phyloP scores from a whole-genome alignment of 768 basidiomycete genomes.

The Boletus vinaceobasis region DNA sequence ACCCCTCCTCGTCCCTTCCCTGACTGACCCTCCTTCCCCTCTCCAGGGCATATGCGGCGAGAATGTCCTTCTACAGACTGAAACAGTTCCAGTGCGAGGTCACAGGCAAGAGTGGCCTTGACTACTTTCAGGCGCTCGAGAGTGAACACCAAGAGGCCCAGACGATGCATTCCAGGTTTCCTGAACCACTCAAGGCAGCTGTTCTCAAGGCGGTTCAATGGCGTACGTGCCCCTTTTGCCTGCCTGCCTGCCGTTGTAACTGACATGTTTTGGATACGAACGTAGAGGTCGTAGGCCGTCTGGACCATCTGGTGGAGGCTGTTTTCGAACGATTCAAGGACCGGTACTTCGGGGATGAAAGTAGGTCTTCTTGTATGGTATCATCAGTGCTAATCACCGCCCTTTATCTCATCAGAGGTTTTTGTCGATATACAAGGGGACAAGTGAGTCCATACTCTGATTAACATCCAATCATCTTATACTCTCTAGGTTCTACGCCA shows the following conservation, averaged over 20 bases:
- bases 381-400: constrained; percentile 15
- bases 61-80: constrained; percentile 91
- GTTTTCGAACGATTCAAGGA: constrained; percentile 96
- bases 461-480: constrained; percentile 14
- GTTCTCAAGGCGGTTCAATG: constrained; percentile 93
- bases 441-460: constrained; percentile 53
- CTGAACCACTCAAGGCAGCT: constrained; percentile 87
- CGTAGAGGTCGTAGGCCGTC: constrained; percentile 91
- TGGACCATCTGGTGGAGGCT: constrained; percentile 92
- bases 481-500: constrained; percentile 68
- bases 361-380: constrained; percentile 46
- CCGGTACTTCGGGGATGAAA: constrained; percentile 88
- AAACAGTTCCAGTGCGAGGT: constrained; percentile 98
- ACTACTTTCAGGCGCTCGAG: constrained; percentile 91
- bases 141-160: constrained; percentile 89
- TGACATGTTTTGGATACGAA: constrained; percentile 15
- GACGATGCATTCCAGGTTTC: constrained; percentile 87
- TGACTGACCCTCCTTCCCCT: constrained; percentile 15
- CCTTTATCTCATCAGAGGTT: constrained; percentile 52
- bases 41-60: constrained; percentile 72
- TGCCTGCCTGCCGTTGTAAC: constrained; percentile 10
- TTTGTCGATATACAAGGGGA: constrained; percentile 84
- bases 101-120: constrained; percentile 88
- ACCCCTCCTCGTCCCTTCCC: constrained; percentile 23
- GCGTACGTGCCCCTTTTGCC: constrained; percentile 61